Conservation (phyloP, 1,139 yeast genomes). For the Scheffersomyces illinoinensis region DNA sequence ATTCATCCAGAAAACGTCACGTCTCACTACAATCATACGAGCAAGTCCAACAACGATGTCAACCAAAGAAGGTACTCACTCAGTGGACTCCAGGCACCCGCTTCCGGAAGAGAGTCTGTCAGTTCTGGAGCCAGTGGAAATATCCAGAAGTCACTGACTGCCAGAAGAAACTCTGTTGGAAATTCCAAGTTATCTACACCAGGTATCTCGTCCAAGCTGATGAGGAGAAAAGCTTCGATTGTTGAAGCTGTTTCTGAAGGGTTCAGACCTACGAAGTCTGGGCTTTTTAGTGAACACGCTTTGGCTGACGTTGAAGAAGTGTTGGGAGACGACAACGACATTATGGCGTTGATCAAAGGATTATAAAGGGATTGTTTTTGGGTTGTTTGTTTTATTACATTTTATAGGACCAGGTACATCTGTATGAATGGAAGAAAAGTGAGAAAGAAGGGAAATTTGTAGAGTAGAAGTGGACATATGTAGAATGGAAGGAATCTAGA, state of each 20-base stretch:
- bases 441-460: background rate
- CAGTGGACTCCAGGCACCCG: slow-evolving; percentile 9
- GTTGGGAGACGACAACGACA: slow-evolving; percentile 47
- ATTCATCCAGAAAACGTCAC: slow-evolving; percentile 24
- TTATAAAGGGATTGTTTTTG: slow-evolving; percentile 17
- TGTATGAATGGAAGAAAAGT: background rate
- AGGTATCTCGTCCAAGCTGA: slow-evolving; percentile 25
- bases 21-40: slow-evolving; percentile 24
- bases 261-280: slow-evolving; percentile 68
- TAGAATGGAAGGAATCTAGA: background rate
- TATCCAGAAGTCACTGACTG: slow-evolving; percentile 2
- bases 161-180: slow-evolving; percentile 11
- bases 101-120: slow-evolving; percentile 9
- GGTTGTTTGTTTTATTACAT: background rate
- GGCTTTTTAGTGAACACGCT: slow-evolving; percentile 72
- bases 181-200: slow-evolving; percentile 12
- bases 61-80: slow-evolving; percentile 16
- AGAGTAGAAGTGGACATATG: background rate
- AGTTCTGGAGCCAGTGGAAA: slow-evolving; percentile 5
- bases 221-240: slow-evolving; percentile 58
- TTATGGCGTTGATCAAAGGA: slow-evolving; percentile 48
- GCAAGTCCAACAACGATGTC: slow-evolving; percentile 20
- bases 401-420: background rate
- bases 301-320: slow-evolving; percentile 70
- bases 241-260: slow-evolving; percentile 80